Conservation (phyloP, 2,329 filamentous ascomycete species). For the Aspergillus uvarum region DNA sequence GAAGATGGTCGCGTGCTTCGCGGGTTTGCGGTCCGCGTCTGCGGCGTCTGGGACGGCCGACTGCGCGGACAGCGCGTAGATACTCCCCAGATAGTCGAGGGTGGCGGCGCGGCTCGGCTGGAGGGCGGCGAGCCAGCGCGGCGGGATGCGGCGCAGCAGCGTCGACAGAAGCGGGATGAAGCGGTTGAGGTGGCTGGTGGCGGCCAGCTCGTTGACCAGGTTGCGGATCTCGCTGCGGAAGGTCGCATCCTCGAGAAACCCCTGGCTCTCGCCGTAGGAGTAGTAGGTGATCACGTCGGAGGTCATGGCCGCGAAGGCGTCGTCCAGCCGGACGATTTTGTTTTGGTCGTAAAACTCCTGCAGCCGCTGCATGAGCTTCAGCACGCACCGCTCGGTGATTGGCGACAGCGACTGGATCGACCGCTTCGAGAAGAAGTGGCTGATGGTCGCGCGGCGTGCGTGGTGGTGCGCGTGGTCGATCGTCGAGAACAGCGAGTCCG, state of each 20-base stretch:
- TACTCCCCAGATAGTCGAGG: slow-evolving; percentile 15
- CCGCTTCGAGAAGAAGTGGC: slow-evolving; percentile 46
- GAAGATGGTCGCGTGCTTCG: not conserved
- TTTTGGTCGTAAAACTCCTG: slow-evolving; percentile 8
- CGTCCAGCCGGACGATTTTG: slow-evolving; percentile 17
- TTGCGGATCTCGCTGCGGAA: slow-evolving; percentile 20
- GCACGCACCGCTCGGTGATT: slow-evolving; percentile 32
- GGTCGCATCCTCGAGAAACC: slow-evolving; percentile 31
- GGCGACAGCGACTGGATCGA: slow-evolving; percentile 38
- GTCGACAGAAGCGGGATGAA: slow-evolving; percentile 17
- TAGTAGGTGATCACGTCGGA: slow-evolving; percentile 41
- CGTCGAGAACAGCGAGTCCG: slow-evolving; percentile 30
- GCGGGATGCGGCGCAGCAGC: slow-evolving; percentile 13
- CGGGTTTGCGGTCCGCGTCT: not conserved
- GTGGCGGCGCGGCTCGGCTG: slow-evolving; percentile 8
- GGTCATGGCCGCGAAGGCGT: slow-evolving; percentile 28
- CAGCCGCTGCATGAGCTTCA: slow-evolving; percentile 19
- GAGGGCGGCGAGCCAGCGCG: slow-evolving; percentile 11
- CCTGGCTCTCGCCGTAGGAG: slow-evolving; percentile 35
- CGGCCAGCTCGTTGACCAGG: slow-evolving; percentile 16
- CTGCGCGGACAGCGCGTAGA: slow-evolving; percentile 8
- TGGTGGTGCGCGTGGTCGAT: slow-evolving; percentile 44
- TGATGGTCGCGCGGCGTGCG: slow-evolving; percentile 42
- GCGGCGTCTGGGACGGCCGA: not conserved
- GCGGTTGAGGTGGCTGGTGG: slow-evolving; percentile 23